These are phyloP conservation scores for Ottelia alismoides DNA, from an alignment of 106 monocot species.

Conservation along the genomic window DNA sequence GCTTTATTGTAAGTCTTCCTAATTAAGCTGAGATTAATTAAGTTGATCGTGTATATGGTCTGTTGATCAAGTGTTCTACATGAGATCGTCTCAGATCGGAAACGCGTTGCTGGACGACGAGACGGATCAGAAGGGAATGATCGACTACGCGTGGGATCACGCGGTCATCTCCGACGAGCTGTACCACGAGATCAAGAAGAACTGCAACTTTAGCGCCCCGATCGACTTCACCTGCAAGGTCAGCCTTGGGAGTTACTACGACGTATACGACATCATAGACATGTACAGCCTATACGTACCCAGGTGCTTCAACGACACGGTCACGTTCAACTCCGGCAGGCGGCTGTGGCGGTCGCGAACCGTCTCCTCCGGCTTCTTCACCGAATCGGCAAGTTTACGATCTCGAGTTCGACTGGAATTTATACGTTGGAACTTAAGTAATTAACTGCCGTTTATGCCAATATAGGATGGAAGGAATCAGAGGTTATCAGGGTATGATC, in stretches of 20 bases:
- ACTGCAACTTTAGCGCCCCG: constrained; percentile 56
- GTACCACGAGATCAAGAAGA: constrained; percentile 44
- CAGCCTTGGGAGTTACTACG: constrained; percentile 36
- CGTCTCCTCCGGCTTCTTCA: too few relatives aligned
- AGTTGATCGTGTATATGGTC: too few relatives aligned
- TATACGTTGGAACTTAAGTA: too few relatives aligned
- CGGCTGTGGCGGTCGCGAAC: constrained; percentile 2
- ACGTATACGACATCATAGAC: constrained; percentile 60
- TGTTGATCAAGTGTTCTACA: too few relatives aligned
- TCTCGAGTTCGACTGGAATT: too few relatives aligned
- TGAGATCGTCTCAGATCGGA: too few relatives aligned
- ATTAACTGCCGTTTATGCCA: too few relatives aligned
- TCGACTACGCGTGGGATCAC: constrained; percentile 93
- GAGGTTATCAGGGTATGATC: constrained; percentile 39
- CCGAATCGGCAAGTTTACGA: too few relatives aligned
- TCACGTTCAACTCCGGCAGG: constrained; percentile 1
- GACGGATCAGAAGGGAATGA: constrained; percentile 72
- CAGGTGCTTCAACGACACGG: constrained; percentile 17
- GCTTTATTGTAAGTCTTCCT: constrained; percentile 17
- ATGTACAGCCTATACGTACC: constrained; percentile 85
- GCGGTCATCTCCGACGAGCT: constrained; percentile 86
- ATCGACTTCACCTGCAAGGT: constrained; percentile 14
- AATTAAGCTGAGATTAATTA: too few relatives aligned
- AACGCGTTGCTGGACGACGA: constrained; percentile 84
- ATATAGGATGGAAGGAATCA: constrained; percentile 44